Evolutionary conservation across 352 stramenopile genomes (phyloP), one percentile per base, ranked within the genome.

Genomic region (Phytophthora multivora): DNA sequence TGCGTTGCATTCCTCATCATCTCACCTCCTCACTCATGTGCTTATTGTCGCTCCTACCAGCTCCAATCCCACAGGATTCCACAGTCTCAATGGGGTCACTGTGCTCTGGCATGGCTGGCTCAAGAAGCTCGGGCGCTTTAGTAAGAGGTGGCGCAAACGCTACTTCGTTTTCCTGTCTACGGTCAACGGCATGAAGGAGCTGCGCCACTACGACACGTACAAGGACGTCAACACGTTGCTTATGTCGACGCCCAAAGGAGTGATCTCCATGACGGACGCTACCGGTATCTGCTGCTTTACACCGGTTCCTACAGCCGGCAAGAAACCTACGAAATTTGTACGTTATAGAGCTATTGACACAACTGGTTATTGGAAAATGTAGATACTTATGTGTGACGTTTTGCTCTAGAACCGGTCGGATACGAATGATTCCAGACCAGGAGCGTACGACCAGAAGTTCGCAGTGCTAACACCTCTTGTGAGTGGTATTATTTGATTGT

Each of bases 51-150:
- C 9, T 15, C 31, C 5, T n/a, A 42, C 11, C 38, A 86, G 77
- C 67, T 83, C 77, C 31, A 83, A 75, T 50, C 66, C 70, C 10
- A 60, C 69, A n/a, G 77, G 72, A 35, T 86, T 86, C 54, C 51
- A 72, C 39, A 86, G 70, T 51, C 47, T 80, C 36, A 68, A 72
- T 18, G 76, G 83, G 28, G 75, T 89, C 41, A 86, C 79, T 2
- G 81, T 93, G 57, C 83, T 93, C 19, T 93, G 85, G 85, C 80
- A 91, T 45, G 85, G 85, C 54, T 93, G 85, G 85, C 77, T 93
- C 43, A 90, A 90, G 74, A 91, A 91, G 62, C 80, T 93, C 35
- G 85, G 85, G 13, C 75, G 85, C 49, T 93, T 93, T 59, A 92
- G 83, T 63, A 91, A 89, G 69, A 79, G 83, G 35, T 93, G 85